Evolutionary conservation across 2,329 filamentous ascomycete genomes (phyloP).

Genomic region (Ophioceras dolichostomum): DNA sequence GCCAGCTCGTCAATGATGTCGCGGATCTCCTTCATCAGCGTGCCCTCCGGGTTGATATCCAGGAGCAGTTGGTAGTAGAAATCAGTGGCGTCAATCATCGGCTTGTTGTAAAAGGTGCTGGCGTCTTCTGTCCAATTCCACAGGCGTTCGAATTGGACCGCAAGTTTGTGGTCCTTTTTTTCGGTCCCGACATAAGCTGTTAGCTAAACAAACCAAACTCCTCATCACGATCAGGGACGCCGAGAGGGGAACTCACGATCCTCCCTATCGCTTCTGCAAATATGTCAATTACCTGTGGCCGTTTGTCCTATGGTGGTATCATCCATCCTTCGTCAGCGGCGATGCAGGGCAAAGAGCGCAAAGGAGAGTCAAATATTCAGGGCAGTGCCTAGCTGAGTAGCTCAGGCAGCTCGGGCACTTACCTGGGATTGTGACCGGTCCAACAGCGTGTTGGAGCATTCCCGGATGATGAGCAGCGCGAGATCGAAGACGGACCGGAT

Average conservation of each 20-base stretch:
- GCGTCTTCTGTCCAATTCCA: conserved; percentile 20
- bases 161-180: conserved; percentile 20
- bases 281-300: conserved; percentile 25
- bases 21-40: conserved; percentile 28
- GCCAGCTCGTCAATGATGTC: conserved; percentile 34
- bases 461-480: conserved; percentile 26
- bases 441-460: conserved; percentile 27
- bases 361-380: no score
- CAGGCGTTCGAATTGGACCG: conserved; percentile 22
- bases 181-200: no score
- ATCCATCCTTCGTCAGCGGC: no score
- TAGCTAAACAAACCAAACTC: no score
- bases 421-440: conserved; percentile 16
- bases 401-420: no score
- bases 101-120: conserved; percentile 7
- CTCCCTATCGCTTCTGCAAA: conserved; percentile 28
- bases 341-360: no score
- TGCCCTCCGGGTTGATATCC: conserved; percentile 28
- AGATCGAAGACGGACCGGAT: conserved; percentile 26
- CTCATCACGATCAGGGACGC: no score
- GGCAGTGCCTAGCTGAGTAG: no score
- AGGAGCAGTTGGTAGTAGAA: no score
- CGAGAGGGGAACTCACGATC: conserved; percentile 19
- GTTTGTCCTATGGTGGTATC: conserved; percentile 5
- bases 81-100: no score